A percentile compares a stretch with the other conserved stretches of the same genome.
Evolutionary conservation across 495 filamentous ascomycete genomes (phyloP).

Genomic region (Astrocystis sublimbata): DNA sequence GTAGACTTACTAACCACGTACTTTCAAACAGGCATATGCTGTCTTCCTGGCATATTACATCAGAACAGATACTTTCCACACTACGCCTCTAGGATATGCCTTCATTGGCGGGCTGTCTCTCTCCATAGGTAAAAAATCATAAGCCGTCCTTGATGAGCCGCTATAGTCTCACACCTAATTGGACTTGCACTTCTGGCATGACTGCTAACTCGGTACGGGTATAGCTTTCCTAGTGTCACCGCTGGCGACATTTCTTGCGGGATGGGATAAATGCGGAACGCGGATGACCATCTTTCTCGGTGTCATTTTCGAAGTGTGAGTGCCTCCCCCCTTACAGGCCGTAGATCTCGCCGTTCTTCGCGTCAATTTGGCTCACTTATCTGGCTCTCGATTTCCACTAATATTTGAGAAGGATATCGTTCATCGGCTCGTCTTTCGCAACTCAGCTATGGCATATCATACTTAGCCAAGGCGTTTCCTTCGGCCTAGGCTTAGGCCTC

Average conservation of each 20-base stretch:
- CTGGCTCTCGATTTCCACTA: too few species aligned
- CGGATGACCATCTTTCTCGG: slow-evolving; percentile 61
- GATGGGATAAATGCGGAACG: slow-evolving; percentile 51
- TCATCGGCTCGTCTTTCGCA: slow-evolving; percentile 69
- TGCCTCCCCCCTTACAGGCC: neutral
- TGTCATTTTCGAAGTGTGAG: slow-evolving; percentile 58
- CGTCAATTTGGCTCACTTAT: too few species aligned
- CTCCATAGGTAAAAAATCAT: slow-evolving; percentile 54
- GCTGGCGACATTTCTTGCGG: slow-evolving; percentile 60
- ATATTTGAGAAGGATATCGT: slow-evolving; percentile 46
- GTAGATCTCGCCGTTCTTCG: neutral
- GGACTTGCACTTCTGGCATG: neutral
- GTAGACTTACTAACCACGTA: neutral
- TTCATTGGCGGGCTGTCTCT: slow-evolving; percentile 74
- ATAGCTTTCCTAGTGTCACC: slow-evolving; percentile 64
- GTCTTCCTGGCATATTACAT: slow-evolving; percentile 75
- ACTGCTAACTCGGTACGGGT: slow-evolving; percentile 24
- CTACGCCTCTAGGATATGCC: slow-evolving; percentile 63
- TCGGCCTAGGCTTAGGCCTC: slow-evolving; percentile 76
- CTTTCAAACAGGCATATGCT: slow-evolving; percentile 56
- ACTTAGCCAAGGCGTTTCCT: slow-evolving; percentile 73
- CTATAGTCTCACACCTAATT: slow-evolving; percentile 31
- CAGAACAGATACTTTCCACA: slow-evolving; percentile 56
- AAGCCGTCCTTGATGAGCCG: too few species aligned
- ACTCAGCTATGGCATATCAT: slow-evolving; percentile 71